Conservation (phyloP, 805 yeast genomes). For the Kurtzmaniella cleridarum region DNA sequence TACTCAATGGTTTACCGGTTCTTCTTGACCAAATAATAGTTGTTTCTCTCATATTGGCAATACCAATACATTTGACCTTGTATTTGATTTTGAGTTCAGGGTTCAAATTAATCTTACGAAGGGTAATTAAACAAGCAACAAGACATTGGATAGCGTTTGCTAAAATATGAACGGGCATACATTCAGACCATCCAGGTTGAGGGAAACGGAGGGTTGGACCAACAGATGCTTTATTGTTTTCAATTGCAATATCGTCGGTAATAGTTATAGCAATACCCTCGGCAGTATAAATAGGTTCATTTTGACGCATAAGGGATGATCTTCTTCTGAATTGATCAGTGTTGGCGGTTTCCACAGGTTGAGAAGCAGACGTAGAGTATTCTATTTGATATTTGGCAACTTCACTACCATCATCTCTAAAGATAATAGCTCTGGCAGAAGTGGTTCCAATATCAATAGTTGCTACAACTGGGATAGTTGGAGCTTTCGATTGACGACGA, state of each 20-base stretch:
- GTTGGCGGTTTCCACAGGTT: constrained; percentile 36
- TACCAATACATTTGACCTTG: constrained; percentile 69
- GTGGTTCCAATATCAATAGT: constrained; percentile 91
- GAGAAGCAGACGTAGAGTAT: constrained; percentile 70
- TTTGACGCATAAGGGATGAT: constrained; percentile 39
- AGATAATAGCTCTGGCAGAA: constrained; percentile 82
- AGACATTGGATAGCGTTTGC: constrained; percentile 79
- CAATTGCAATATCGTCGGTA: constrained; percentile 55
- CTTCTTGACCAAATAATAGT: constrained; percentile 79
- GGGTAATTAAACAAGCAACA: constrained; percentile 53
- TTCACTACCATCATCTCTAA: constrained; percentile 67
- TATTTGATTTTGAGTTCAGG: constrained; percentile 49
- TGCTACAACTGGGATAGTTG: constrained; percentile 45
- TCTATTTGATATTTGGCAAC: constrained; percentile 88
- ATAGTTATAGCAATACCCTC: constrained; percentile 70
- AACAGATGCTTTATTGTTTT: constrained; percentile 44
- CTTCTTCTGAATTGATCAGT: constrained; percentile 43
- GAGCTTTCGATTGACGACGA: constrained; percentile 39
- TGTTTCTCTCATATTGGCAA: constrained; percentile 96
- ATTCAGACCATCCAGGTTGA: constrained; percentile 90
- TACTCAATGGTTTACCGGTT: constrained; percentile 77
- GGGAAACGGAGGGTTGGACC: constrained; percentile 76
- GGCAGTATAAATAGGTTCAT: constrained; percentile 60
- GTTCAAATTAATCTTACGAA: constrained; percentile 51
- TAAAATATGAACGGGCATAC: constrained; percentile 78